Evolutionary conservation across 208 protist species (phyloP), one percentile per base, ranked within the genome.

Genomic region (Leishmania tarentolae): DNA sequence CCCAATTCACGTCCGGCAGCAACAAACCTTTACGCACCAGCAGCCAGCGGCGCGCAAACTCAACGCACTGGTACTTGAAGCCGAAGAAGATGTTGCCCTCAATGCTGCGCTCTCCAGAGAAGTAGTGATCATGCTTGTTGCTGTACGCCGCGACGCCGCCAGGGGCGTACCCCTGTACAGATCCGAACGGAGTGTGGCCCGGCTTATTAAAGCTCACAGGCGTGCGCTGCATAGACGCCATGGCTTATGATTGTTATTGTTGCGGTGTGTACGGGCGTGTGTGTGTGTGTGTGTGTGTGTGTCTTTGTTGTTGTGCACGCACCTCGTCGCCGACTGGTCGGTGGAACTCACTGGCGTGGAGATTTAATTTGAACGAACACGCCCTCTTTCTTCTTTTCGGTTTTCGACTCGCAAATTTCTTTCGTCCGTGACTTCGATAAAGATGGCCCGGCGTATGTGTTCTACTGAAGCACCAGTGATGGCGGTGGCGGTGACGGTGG

Each of bases 11-110:
- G 24, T 97, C 92, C 8, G 91, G 92, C 9, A 97, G 88, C 76
- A 95, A 82, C 31, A 97, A 87, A 0, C 87, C 87, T 74, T 97
- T 97, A 52, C 88, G 87, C 84, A 94, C 86, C 80, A 90, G 88
- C 65, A 97, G 79, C 92, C 93, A 96, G 56, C 94, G 94, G 28
- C 94, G 94, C 17, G 93, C 94, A 69, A 96, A 97, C 84, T 97
- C 94, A 31, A 96, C 93, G 75, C 93, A 97, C 82, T 97, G 94
- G 78, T 96, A 97, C 86, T 96, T 96, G 82, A 93, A 97, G 52
- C 94, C 94, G 80, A 85, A 96, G 78, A 95, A 96, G 65, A 97
- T 68, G 79, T 90, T 86, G 46, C 79, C 87, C 73, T 94, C 88
- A 65, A 97, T 83, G 83, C 87, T 95, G 65, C 94, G 94, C 83